Evolutionary conservation across 371 early-diverging fungal genomes (phyloP), one percentile per base, ranked within the genome.

Genomic region (Syncephalis plumigaleata): DNA sequence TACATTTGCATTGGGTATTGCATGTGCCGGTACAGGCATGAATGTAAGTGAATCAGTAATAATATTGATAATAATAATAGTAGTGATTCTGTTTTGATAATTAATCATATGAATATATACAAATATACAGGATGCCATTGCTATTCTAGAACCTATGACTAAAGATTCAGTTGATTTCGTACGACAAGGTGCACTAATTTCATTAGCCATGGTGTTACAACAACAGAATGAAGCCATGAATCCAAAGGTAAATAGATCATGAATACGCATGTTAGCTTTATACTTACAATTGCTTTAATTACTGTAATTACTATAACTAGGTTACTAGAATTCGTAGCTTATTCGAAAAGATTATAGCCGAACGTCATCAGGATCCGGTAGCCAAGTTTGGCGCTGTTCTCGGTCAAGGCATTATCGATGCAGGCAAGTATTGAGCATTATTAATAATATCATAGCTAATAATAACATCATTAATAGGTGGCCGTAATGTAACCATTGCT

Each of bases 111-210:
- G 9, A 36, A 43, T 48, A 9, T 36, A n/a, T n/a, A n/a, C n/a
- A n/a, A n/a, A n/a, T n/a, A n/a, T n/a, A n/a, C 42, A 69, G 66
- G 91, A 91, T 55, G 95, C 97, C 2, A 73, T 95, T 36, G 87
- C 85, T 42, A 64, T 99, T n/a, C 67, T 99, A 43, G 98, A 98
- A 61, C 97, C 95, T 18, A 84, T 99, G 84, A 79, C 87, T 39
- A 91, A 95, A 65, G 99, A 99, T 56, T 73, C 84, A 17, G 87
- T 89, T 23, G 94, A 96, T 57, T 98, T 85, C 68, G 99, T 99
- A 1, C 78, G 94, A 25, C 99, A 99, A 64, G 91, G 96, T 49
- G 99, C 99, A 11, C 74, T 91, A 40, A 94, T 99, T 55, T 89
- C 99, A 3, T 68, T 87, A 52, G 97, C 92, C n/a, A 91, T 99